Conservation (phyloP, 1,284 basidiomycete genomes). For the Cutaneotrichosporon sp. region DNA sequence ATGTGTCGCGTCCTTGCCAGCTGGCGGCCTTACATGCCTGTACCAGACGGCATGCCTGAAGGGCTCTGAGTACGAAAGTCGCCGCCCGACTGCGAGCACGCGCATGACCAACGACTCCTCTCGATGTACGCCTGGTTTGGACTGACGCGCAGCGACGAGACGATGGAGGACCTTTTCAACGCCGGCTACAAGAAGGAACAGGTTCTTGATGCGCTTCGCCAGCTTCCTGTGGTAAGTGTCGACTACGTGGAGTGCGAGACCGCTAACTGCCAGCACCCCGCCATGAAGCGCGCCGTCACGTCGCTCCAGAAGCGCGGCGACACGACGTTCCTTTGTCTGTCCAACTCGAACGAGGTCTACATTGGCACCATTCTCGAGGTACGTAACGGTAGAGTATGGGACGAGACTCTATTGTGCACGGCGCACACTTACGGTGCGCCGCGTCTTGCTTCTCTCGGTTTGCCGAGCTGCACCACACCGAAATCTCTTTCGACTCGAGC, state of each 20-base stretch:
- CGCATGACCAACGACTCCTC: too few species aligned
- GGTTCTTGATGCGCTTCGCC: slow-evolving; percentile 69
- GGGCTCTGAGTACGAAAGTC: too few species aligned
- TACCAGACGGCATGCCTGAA: too few species aligned
- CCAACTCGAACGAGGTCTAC: slow-evolving; percentile 90
- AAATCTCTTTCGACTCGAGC: too few species aligned
- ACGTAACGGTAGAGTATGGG: slow-evolving; percentile 12
- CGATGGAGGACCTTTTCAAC: slow-evolving; percentile 62
- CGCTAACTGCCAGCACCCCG: slow-evolving; percentile 68
- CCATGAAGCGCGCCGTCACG: slow-evolving; percentile 84
- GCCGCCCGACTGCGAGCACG: too few species aligned
- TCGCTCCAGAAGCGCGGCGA: slow-evolving; percentile 60
- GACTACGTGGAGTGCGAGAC: too few species aligned
- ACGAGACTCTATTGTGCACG: not conserved
- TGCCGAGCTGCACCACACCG: too few species aligned
- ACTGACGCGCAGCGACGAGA: slow-evolving; percentile 57
- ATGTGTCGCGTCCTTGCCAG: too few species aligned
- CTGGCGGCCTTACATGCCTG: too few species aligned
- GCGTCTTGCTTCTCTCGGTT: too few species aligned
- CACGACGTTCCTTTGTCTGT: slow-evolving; percentile 83
- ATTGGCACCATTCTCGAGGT: slow-evolving; percentile 84
- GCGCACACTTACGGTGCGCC: too few species aligned
- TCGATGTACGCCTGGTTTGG: too few species aligned
- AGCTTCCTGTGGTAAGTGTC: slow-evolving; percentile 74
- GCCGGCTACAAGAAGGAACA: slow-evolving; percentile 65